phyloP scores from a whole-genome alignment of 352 stramenopile genomes.

The Phytophthora lateralis region DNA sequence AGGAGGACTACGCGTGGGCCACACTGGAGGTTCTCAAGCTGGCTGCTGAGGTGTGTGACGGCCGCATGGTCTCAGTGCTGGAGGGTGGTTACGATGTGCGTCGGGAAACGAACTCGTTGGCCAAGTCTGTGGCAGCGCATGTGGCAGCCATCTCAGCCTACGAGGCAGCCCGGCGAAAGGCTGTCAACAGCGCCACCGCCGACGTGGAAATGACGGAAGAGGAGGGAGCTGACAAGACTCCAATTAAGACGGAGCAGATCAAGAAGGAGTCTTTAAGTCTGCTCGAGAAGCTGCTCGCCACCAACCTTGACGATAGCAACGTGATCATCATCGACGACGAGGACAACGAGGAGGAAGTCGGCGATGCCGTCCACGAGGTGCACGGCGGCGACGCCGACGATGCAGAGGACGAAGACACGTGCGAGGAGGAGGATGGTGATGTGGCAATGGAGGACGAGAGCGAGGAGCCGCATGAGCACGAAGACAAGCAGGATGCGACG shows the following conservation, averaged over 20 bases:
- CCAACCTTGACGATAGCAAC: slow-evolving; percentile 46
- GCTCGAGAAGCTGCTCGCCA: slow-evolving; percentile 57
- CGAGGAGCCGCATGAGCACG: slow-evolving; percentile 13
- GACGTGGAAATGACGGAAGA: slow-evolving; percentile 44
- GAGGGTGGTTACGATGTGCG: slow-evolving; percentile 87
- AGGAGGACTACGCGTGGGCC: slow-evolving; percentile 85
- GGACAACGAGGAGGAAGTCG: slow-evolving; percentile 38
- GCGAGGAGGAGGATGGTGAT: slow-evolving; percentile 36
- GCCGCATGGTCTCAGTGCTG: slow-evolving; percentile 84
- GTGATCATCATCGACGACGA: slow-evolving; percentile 72
- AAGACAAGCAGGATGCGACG: slow-evolving; percentile 20
- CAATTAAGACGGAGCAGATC: slow-evolving; percentile 31
- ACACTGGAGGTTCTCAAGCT: slow-evolving; percentile 80
- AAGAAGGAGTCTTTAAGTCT: slow-evolving; percentile 45
- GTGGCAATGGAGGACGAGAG: slow-evolving; percentile 26
- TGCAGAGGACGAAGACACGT: slow-evolving; percentile 43
- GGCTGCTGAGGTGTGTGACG: slow-evolving; percentile 77
- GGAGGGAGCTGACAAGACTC: slow-evolving; percentile 9
- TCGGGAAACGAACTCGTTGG: slow-evolving; percentile 81
- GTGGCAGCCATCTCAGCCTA: slow-evolving; percentile 75
- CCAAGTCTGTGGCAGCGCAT: slow-evolving; percentile 81
- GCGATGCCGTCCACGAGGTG: slow-evolving; percentile 11
- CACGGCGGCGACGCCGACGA: slow-evolving; percentile 18
- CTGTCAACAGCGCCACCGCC: slow-evolving; percentile 10
- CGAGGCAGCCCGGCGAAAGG: slow-evolving; percentile 43